A percentile compares a stretch with the other conserved stretches of the same genome.
Conservation (phyloP, 805 yeast genomes). For the Torulaspora quercuum region DNA sequence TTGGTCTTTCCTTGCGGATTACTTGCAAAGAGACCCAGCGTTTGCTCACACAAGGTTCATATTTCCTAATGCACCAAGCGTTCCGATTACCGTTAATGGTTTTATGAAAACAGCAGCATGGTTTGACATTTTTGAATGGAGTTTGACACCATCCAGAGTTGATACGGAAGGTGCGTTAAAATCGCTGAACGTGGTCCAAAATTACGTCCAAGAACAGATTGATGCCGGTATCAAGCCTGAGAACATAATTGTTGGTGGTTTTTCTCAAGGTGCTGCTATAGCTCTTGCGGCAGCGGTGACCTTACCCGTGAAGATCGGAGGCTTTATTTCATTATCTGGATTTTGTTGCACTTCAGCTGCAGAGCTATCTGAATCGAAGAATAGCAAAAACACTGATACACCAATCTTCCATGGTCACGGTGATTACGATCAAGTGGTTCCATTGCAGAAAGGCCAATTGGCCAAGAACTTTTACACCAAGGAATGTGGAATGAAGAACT, state of each 20-base stretch:
- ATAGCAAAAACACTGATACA: conserved; percentile 52
- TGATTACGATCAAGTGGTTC: conserved; percentile 63
- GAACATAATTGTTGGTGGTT: conserved; percentile 87
- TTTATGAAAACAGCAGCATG: conserved; percentile 75
- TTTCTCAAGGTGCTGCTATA: conserved; percentile 90
- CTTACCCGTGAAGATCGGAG: conserved; percentile 65
- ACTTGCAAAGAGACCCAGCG: conserved; percentile 45
- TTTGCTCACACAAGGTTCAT: conserved; percentile 63
- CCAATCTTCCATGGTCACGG: conserved; percentile 93
- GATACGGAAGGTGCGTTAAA: conserved; percentile 55
- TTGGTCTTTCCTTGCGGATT: conserved; percentile 77
- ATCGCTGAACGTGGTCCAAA: conserved; percentile 45
- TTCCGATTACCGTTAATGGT: conserved; percentile 64
- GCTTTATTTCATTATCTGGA: conserved; percentile 74
- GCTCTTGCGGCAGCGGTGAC: conserved; percentile 58
- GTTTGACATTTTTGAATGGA: conserved; percentile 72
- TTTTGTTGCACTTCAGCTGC: conserved; percentile 46
- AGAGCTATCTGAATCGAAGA: conserved; percentile 20
- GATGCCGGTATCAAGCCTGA: conserved; percentile 54
- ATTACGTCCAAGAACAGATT: conserved; percentile 50
- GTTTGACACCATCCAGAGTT: conserved; percentile 40
- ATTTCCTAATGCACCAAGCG: conserved; percentile 86
- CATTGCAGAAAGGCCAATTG: conserved; percentile 28
- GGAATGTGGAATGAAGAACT: conserved; percentile 43
- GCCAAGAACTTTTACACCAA: conserved; percentile 45